A percentile compares a stretch with the other conserved stretches of the same genome.
Conservation (phyloP, 257 asterid genomes). For the Solanum dulcamara region DNA sequence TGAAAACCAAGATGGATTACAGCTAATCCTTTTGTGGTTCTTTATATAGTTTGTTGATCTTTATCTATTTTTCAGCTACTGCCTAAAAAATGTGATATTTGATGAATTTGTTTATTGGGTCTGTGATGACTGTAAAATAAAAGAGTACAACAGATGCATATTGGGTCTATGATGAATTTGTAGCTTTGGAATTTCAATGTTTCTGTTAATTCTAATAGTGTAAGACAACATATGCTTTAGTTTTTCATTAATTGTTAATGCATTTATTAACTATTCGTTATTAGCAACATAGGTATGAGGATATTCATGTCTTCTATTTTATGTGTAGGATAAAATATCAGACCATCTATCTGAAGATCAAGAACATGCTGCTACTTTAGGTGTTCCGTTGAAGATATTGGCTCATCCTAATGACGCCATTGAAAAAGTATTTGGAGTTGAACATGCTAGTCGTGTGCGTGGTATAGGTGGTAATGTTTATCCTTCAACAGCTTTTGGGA, state of each 20-base stretch:
- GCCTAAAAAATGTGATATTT: conserved; percentile 2
- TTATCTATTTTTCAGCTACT: conserved; percentile 7
- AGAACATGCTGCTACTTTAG: neutral
- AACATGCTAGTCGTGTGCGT: neutral
- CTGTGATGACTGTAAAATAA: conserved; percentile 6
- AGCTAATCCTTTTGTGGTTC: neutral
- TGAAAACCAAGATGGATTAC: neutral
- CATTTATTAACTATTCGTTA: too few relatives aligned
- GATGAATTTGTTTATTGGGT: conserved; percentile 7
- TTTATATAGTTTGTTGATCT: neutral
- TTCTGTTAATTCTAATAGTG: neutral
- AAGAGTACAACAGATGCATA: too few relatives aligned
- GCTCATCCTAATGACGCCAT: neutral
- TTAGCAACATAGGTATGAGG: neutral
- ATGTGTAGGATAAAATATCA: too few relatives aligned
- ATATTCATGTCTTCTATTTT: too few relatives aligned
- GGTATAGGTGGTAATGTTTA: neutral
- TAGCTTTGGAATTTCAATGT: too few relatives aligned
- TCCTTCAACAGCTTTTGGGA: neutral
- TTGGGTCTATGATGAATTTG: too few relatives aligned
- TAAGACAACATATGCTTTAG: too few relatives aligned
- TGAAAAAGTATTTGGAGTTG: neutral
- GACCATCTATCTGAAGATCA: neutral
- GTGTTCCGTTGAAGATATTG: neutral
- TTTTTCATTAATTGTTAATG: too few relatives aligned